phyloP scores from a whole-genome alignment of 495 filamentous ascomycete genomes.

The Xylaria flabelliformis region DNA sequence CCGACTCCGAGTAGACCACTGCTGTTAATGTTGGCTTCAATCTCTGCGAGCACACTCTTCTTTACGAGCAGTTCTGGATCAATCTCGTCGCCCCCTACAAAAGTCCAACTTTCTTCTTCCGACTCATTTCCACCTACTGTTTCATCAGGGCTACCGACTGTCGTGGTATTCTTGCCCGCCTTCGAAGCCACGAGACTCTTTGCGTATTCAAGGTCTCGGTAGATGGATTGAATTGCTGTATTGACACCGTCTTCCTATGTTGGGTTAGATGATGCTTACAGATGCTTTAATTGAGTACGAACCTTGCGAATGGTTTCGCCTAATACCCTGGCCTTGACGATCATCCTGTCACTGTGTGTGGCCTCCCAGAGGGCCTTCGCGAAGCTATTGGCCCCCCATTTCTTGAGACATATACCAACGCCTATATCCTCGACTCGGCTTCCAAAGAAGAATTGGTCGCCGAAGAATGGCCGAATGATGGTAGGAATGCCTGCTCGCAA shows the following conservation, averaged over 20 bases:
- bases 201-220: constrained; percentile 96
- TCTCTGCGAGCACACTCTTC: constrained; percentile 37
- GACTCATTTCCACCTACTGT: constrained; percentile 43
- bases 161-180: constrained; percentile 54
- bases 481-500: constrained; percentile 91
- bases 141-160: constrained; percentile 36
- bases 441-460: constrained; percentile 97
- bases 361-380: constrained; percentile 90
- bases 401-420: constrained; percentile 88
- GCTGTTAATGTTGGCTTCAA: constrained; percentile 29
- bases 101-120: constrained; percentile 59
- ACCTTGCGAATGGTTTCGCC: constrained; percentile 88
- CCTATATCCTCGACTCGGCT: constrained; percentile 88
- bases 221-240: constrained; percentile 89
- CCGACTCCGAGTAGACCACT: constrained; percentile 28
- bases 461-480: constrained; percentile 96
- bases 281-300: constrained; percentile 42
- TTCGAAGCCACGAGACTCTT: constrained; percentile 76
- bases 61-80: constrained; percentile 43
- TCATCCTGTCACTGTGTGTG: constrained; percentile 86
- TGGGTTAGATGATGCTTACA: constrained; percentile 26
- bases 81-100: constrained; percentile 50
- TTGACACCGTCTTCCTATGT: constrained; percentile 85
- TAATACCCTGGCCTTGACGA: constrained; percentile 78
- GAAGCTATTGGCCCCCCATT: constrained; percentile 82